These are phyloP conservation scores for Entoloma clypeatum DNA, from an alignment of 1,284 basidiomycete genomes.

Conservation along the genomic window DNA sequence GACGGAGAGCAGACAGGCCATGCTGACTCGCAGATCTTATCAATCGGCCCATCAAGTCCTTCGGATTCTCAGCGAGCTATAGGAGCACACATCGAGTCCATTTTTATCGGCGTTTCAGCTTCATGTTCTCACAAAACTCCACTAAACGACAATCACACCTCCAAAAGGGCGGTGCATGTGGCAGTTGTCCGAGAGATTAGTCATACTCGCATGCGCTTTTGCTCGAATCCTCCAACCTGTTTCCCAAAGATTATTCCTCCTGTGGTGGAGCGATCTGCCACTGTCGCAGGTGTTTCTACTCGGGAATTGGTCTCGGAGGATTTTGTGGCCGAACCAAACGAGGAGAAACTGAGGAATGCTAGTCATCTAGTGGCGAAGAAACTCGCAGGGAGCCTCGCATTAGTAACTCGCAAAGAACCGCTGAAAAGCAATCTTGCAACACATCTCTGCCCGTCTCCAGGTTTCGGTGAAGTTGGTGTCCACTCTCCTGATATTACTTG, in stretches of 20 bases:
- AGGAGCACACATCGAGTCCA: slow-evolving; percentile 71
- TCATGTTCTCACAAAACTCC: slow-evolving; percentile 77
- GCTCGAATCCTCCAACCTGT: background rate
- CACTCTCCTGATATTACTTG: background rate
- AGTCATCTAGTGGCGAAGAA: slow-evolving; percentile 97
- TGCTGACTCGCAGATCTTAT: slow-evolving; percentile 56
- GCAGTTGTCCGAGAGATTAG: slow-evolving; percentile 91
- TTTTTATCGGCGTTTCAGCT: slow-evolving; percentile 72
- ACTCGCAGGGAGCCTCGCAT: slow-evolving; percentile 91
- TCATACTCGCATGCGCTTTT: background rate
- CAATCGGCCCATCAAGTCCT: slow-evolving; percentile 51
- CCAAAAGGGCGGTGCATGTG: slow-evolving; percentile 90
- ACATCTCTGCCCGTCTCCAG: slow-evolving; percentile 81
- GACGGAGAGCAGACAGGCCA: slow-evolving; percentile 52
- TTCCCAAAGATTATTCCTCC: slow-evolving; percentile 82
- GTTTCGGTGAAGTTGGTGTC: slow-evolving; percentile 73
- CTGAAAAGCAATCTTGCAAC: slow-evolving; percentile 90
- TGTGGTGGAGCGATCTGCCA: slow-evolving; percentile 98
- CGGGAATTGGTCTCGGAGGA: slow-evolving; percentile 96
- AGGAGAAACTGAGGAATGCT: slow-evolving; percentile 87
- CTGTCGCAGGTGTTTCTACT: slow-evolving; percentile 97
- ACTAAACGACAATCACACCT: slow-evolving; percentile 74
- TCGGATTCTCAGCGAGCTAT: slow-evolving; percentile 61
- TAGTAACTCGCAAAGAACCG: slow-evolving; percentile 99
- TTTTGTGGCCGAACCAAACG: slow-evolving; percentile 92